phyloP scores from a whole-genome alignment of 2,329 filamentous ascomycete species.

The Tothia fuscella region DNA sequence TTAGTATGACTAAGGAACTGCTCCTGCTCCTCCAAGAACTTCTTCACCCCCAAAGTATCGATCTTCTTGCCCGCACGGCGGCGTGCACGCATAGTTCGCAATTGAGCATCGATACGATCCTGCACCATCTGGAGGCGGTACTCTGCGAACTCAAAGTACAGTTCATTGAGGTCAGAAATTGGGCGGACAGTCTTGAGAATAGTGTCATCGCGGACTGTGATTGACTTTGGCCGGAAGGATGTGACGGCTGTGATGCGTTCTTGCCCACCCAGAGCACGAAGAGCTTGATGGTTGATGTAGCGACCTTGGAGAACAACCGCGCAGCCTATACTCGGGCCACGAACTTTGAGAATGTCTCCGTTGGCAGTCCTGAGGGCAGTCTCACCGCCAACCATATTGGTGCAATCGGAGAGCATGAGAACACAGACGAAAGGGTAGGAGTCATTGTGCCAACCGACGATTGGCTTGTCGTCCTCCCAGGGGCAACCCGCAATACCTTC shows the following conservation, averaged over 20 bases:
- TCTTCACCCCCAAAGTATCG: slow-evolving; percentile 23
- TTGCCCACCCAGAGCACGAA: slow-evolving; percentile 43
- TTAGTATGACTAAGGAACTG: slow-evolving; percentile 24
- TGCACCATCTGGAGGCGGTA: slow-evolving; percentile 50
- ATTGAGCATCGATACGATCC: slow-evolving; percentile 40
- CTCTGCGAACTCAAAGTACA: slow-evolving; percentile 50
- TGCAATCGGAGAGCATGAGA: slow-evolving; percentile 54
- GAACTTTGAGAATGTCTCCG: slow-evolving; percentile 45
- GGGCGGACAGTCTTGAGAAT: slow-evolving; percentile 47
- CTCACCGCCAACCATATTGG: slow-evolving; percentile 51
- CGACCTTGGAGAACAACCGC: slow-evolving; percentile 55
- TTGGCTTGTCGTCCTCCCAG: slow-evolving; percentile 39
- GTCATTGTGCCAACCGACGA: slow-evolving; percentile 53
- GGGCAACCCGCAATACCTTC: slow-evolving; percentile 31
- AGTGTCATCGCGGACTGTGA: slow-evolving; percentile 45
- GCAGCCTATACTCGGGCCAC: slow-evolving; percentile 48
- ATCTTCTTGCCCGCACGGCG: slow-evolving; percentile 21
- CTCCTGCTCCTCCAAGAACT: slow-evolving; percentile 22
- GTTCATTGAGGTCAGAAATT: slow-evolving; percentile 44
- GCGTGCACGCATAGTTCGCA: slow-evolving; percentile 31
- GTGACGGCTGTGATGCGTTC: slow-evolving; percentile 58
- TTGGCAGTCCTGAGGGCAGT: slow-evolving; percentile 45
- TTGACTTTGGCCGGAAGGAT: slow-evolving; percentile 47
- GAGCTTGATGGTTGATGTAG: slow-evolving; percentile 54
- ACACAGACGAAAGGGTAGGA: slow-evolving; percentile 59